phyloP scores from a whole-genome alignment of 208 protist species.

The Wallacemonas sp. region DNA sequence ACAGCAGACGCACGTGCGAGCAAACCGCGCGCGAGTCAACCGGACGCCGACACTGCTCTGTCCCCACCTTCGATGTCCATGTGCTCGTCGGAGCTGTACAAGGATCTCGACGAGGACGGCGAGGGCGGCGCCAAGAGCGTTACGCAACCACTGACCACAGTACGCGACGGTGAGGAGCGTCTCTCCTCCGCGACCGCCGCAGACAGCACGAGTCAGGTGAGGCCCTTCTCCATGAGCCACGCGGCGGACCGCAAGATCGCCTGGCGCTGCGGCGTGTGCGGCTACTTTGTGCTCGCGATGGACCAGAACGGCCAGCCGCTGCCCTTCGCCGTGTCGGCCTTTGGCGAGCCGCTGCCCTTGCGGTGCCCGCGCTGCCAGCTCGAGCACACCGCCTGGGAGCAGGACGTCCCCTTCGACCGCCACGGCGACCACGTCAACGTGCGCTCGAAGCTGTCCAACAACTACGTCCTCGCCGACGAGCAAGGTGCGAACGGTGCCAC shows the following conservation, averaged over 20 bases:
- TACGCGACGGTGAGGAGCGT: not conserved
- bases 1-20: too few species aligned
- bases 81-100: constrained; percentile 6
- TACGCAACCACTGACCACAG: not conserved
- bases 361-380: constrained; percentile 74
- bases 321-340: constrained; percentile 64
- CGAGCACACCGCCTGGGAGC: constrained; percentile 72
- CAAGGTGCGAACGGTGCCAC: not conserved
- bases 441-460: constrained; percentile 72
- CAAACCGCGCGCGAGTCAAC: too few species aligned
- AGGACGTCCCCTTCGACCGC: constrained; percentile 66
- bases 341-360: constrained; percentile 68
- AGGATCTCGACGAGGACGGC: not conserved
- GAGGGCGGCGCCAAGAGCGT: not conserved
- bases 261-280: constrained; percentile 81
- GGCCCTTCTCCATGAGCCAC: constrained; percentile 1
- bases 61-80: constrained; percentile 1
- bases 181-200: too few species aligned
- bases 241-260: constrained; percentile 36
- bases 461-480: constrained; percentile 27
- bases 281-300: constrained; percentile 82
- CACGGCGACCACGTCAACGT: constrained; percentile 80
- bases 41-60: not conserved
- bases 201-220: not conserved
- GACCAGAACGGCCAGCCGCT: constrained; percentile 75